phyloP scores from a whole-genome alignment of 495 filamentous ascomycete genomes.

The Penicillium silybi region DNA sequence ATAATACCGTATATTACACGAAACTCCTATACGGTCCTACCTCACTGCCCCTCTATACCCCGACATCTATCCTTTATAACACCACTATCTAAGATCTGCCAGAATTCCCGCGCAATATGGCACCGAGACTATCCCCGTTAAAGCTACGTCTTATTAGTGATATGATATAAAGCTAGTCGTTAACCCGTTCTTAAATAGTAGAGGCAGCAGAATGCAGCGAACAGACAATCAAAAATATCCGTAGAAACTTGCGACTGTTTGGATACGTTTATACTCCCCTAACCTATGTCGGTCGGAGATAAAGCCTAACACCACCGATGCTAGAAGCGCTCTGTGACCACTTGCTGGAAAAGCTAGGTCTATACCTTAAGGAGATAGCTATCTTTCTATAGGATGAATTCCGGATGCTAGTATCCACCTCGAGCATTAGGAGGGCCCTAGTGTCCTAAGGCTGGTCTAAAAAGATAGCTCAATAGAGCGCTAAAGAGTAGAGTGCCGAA shows the following conservation, averaged over 20 bases:
- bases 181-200: no score
- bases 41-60: no score
- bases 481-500: neutral
- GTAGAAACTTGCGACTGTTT: no score
- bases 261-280: constrained; percentile 23
- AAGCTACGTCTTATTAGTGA: no score
- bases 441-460: constrained; percentile 6
- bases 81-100: no score
- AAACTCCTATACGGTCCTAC: no score
- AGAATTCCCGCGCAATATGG: no score
- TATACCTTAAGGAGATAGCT: constrained; percentile 17
- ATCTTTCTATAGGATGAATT: constrained; percentile 15
- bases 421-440: constrained; percentile 4
- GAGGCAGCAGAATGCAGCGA: constrained; percentile 15
- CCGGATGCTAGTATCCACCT: neutral
- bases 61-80: no score
- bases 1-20: no score
- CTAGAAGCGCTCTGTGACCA: constrained; percentile 15
- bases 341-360: constrained; percentile 14
- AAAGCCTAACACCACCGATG: constrained; percentile 18
- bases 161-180: no score
- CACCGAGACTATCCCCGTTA: no score
- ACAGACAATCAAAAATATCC: constrained; percentile 18
- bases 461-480: constrained; percentile 3
- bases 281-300: constrained; percentile 13